phyloP scores from a whole-genome alignment of 352 stramenopile genomes.

The Pythium aphanidermatum region DNA sequence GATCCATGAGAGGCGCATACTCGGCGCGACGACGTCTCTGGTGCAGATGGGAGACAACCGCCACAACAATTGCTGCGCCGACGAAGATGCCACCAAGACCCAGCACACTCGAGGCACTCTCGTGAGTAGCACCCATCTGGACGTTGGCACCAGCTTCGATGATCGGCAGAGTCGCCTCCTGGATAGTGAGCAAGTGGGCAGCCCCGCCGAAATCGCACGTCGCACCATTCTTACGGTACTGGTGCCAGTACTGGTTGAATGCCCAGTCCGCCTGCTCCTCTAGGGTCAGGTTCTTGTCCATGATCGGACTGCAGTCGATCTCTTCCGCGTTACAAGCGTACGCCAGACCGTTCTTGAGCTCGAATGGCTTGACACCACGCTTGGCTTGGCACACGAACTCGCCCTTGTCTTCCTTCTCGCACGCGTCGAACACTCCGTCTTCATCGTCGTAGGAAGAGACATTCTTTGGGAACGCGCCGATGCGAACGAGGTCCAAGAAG shows the following conservation, averaged over 20 bases:
- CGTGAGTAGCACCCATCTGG: no score
- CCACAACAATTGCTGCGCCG: no score
- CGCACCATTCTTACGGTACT: conserved; percentile 46
- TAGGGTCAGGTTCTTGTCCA: conserved; percentile 38
- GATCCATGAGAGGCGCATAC: no score
- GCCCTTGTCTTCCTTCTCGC: conserved; percentile 61
- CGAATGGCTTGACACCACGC: conserved; percentile 46
- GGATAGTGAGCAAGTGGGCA: conserved; percentile 37
- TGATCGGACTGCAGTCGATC: conserved; percentile 48
- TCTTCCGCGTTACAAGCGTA: conserved; percentile 48
- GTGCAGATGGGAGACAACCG: no score
- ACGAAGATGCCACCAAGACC: no score
- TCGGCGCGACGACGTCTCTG: no score
- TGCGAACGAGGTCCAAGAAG: conserved; percentile 67
- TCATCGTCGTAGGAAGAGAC: conserved; percentile 48
- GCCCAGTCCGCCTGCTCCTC: conserved; percentile 61
- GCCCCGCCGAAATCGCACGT: conserved; percentile 73
- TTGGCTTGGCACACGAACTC: conserved; percentile 67
- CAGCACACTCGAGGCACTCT: no score
- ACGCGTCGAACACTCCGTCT: conserved; percentile 64
- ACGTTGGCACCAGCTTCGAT: no score
- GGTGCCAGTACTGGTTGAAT: conserved; percentile 75
- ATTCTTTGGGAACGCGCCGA: conserved; percentile 70
- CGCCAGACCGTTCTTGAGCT: conserved; percentile 45
- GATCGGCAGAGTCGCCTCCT: no score